Conservation (phyloP, 306 rosid genomes). For the Quercus robur region DNA sequence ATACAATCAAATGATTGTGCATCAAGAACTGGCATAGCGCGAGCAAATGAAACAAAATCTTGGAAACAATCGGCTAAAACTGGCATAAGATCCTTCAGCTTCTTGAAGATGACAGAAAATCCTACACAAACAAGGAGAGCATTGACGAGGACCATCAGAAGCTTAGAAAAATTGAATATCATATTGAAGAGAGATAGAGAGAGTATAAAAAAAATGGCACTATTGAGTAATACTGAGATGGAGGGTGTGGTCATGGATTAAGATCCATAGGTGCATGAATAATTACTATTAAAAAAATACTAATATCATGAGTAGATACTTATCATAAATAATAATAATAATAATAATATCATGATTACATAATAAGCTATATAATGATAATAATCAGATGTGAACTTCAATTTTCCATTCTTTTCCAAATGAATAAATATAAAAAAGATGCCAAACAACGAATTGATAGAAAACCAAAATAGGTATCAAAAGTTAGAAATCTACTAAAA, state of each 20-base stretch:
- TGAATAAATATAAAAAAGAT: background rate
- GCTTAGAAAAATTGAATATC: background rate
- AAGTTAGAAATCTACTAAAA: background rate
- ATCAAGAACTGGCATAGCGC: constrained; percentile 40
- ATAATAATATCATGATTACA: too few species aligned
- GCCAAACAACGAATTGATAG: background rate
- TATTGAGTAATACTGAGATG: background rate
- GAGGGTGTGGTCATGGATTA: too few species aligned
- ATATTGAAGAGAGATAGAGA: background rate
- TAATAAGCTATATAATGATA: background rate
- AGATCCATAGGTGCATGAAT: too few species aligned
- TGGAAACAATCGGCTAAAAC: constrained; percentile 63
- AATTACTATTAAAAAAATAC: too few species aligned
- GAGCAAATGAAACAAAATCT: constrained; percentile 54
- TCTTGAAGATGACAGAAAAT: constrained; percentile 41
- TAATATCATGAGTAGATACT: too few species aligned
- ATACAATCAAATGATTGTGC: constrained; percentile 66
- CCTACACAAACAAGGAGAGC: constrained; percentile 47
- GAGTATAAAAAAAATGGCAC: background rate
- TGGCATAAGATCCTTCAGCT: constrained; percentile 61
- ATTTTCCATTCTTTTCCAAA: background rate
- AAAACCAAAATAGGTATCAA: background rate
- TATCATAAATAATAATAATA: background rate
- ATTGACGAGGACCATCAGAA: constrained; percentile 27
- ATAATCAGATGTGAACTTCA: background rate